Evolutionary conservation across 495 filamentous ascomycete species (phyloP), one percentile per base, ranked within the genome.

Genomic region (Schizothecium vesticola): DNA sequence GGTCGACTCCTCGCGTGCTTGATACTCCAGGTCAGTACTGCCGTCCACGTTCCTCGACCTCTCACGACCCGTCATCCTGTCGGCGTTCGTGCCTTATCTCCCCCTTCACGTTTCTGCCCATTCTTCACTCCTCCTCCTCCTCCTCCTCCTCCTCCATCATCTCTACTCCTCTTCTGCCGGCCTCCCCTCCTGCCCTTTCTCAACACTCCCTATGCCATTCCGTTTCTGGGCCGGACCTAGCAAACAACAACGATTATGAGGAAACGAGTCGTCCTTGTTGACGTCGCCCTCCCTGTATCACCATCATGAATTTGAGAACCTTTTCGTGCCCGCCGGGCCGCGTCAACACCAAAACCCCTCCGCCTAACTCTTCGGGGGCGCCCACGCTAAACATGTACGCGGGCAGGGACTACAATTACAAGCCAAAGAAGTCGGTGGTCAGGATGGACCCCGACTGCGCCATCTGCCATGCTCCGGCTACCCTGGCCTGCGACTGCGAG

Each of bases 361-460:
- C 69, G 70, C 67, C 72, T 65, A 51, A 51, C 70, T 72, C 77
- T 64, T 75, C 69, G 31, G 43, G 58, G 63, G 73, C 71, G 74
- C 70, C 73, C 59, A 73, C 75, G 74, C 81, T 83, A 82, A 85
- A 76, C 74, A 85, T 85, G 82, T 82, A 81, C 80, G 71, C 78
- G 43, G 43, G 43, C 76, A 82, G 79, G 77, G 79, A 84, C 62
- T 69, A 73, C 61, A 74, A 77, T 59, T 66, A 70, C 56, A 82
- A 80, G 70, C 70, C 72, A 67, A 76, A 80, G 70, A 84, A 83
- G 79, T 76, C 81, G 69, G 71, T 83, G 75, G 79, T 85, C 77
- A 84, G 77, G 76, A 86, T 88, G 85, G 87, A 89, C 68, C 89
- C 89, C 55, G 88, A 90, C 79, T 91, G 89, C 79, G 88, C 88